Base-by-base conservation (phyloP, 2,329 filamentous ascomycete species). In the Zasmidium cellare region DNA sequence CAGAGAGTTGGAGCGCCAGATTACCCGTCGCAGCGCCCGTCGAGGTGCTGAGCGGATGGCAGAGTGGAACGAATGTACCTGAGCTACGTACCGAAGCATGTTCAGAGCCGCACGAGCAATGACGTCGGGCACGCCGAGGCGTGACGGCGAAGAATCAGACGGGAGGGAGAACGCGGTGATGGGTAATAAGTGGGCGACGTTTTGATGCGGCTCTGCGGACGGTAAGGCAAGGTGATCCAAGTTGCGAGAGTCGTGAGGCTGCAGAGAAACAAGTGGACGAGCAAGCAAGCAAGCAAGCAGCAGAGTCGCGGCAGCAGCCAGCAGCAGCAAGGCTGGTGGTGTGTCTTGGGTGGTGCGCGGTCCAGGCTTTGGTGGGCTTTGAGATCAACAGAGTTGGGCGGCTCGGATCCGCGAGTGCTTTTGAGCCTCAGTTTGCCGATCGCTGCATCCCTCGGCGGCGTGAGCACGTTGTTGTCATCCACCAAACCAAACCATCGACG, bases 21-120 rank as follows among this genome's bases (percentile, higher is more conserved):
- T 14, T 41, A n/a, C 28, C 28, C 46, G 5, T 24, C 54, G 50
- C 47, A 31, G 24, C 44, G 35, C 20, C 50, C 46, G 46, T 51
- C 24, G 56, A 24, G 19, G 24, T 51, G 47, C n/a, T 46, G 56
- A 14, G 25, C 38, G 35, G 51, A 22, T 41, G 19, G 18, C 20
- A 11, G 31, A 46, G 35, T 31, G n/a, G 20, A 49, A 22, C 19
- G 46, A 18, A 48, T n/a, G 52, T 49, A 44, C 18, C 46, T 41
- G 57, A 38, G 35, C 48, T 23, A 59, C 57, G 51, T 59, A 58
- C 57, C 53, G 52, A 58, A 55, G 48, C 57, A 59, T 56, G 52
- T 52, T 59, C 56, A 55, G 51, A 58, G 56, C 51, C 56, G 46
- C 56, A 51, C 20, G 18, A 25, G 14, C n/a, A 28, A 55, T 58